These are phyloP conservation scores for Grosmannia clavigera DNA, from an alignment of 2,329 filamentous ascomycete species.

Conservation along the genomic window DNA sequence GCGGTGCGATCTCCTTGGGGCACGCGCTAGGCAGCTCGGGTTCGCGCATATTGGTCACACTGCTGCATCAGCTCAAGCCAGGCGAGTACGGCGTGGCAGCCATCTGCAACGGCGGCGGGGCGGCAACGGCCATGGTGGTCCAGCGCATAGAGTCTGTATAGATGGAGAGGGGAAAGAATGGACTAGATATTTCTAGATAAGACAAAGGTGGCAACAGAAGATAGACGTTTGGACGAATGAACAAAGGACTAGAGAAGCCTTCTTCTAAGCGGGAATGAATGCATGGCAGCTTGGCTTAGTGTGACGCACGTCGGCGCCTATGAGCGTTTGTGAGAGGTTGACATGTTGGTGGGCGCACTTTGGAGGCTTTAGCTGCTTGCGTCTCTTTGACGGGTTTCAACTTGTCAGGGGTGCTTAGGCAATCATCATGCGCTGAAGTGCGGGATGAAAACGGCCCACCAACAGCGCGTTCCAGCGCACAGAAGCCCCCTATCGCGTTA, in stretches of 20 bases:
- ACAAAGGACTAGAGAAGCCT: not conserved
- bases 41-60: constrained; percentile 75
- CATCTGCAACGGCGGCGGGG: constrained; percentile 94
- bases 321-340: not conserved
- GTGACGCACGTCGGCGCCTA: not conserved
- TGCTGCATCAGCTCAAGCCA: constrained; percentile 81
- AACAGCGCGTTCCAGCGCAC: not conserved
- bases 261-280: not conserved
- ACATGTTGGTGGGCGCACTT: not conserved
- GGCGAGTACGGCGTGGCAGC: constrained; percentile 92
- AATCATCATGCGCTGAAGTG: constrained; percentile 4
- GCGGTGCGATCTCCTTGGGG: constrained; percentile 83
- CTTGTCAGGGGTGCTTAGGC: not conserved
- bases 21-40: constrained; percentile 91
- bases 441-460: constrained; percentile 5
- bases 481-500: not conserved
- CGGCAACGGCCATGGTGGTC: constrained; percentile 81
- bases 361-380: not conserved
- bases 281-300: not conserved
- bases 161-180: not conserved
- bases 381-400: not conserved
- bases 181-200: not conserved
- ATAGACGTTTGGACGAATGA: not conserved
- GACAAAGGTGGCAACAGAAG: not conserved
- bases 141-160: constrained; percentile 59